Conservation (phyloP, 306 rosid genomes). For the Crataegus laevigata region DNA sequence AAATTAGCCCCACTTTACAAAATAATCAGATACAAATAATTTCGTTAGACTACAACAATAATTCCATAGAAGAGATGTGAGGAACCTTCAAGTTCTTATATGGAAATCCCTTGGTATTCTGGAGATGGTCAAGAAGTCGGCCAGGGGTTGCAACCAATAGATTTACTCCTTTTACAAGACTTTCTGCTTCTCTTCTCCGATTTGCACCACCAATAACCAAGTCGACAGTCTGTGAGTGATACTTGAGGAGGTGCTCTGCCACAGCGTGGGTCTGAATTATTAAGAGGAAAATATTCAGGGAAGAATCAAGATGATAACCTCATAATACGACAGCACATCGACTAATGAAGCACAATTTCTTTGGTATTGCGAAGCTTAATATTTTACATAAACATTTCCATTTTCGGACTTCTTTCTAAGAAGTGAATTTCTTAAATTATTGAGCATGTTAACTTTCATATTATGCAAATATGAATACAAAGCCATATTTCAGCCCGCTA, state of each 20-base stretch:
- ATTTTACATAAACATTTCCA: too few species aligned
- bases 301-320: neutral
- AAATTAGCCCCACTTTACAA: neutral
- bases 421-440: too few species aligned
- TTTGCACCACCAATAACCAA: constrained; percentile 80
- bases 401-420: too few species aligned
- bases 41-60: neutral
- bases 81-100: constrained; percentile 65
- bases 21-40: neutral
- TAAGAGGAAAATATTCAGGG: constrained; percentile 9
- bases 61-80: neutral
- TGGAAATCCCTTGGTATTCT: constrained; percentile 72
- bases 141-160: constrained; percentile 91
- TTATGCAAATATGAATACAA: too few species aligned
- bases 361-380: too few species aligned
- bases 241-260: constrained; percentile 75
- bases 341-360: too few species aligned
- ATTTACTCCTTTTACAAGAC: constrained; percentile 75
- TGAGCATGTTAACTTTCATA: too few species aligned
- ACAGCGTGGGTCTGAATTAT: constrained; percentile 74
- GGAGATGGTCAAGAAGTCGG: constrained; percentile 92
- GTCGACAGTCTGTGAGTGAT: constrained; percentile 85
- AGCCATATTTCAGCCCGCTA: too few species aligned
- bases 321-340: neutral
- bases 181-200: constrained; percentile 82